A percentile compares a stretch with the other conserved stretches of the same genome.
These are phyloP conservation scores for Triticum dicoccoides DNA, from an alignment of 176 grass and related monocot genomes.

Conservation along the genomic window DNA sequence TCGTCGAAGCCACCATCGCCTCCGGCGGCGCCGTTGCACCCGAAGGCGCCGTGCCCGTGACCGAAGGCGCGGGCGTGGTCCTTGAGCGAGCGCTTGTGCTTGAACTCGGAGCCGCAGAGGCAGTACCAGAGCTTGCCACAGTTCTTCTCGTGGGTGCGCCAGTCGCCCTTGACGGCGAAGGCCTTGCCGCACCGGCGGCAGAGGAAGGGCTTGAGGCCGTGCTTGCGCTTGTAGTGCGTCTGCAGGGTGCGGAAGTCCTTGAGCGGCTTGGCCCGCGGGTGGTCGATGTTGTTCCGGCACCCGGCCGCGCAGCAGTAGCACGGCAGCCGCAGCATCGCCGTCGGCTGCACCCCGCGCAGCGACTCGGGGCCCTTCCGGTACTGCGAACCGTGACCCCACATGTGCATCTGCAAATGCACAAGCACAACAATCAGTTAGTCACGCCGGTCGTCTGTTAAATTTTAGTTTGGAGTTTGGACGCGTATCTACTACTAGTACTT, in stretches of 20 bases:
- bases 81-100: conserved; percentile 99
- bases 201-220: conserved; percentile 96
- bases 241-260: conserved; percentile 98
- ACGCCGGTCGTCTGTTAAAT: not conserved
- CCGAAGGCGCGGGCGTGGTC: conserved; percentile 92
- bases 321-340: conserved; percentile 92
- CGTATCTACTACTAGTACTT: not conserved
- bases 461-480: not conserved
- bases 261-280: conserved; percentile 82
- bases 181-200: conserved; percentile 97
- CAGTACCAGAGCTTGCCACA: conserved; percentile 99
- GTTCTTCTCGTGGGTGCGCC: conserved; percentile 99
- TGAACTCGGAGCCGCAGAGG: conserved; percentile 97
- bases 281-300: conserved; percentile 97
- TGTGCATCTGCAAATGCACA: conserved; percentile 72
- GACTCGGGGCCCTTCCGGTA: conserved; percentile 95
- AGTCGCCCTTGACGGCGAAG: conserved; percentile 94
- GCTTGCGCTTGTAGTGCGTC: conserved; percentile 99
- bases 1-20: conserved; percentile 46
- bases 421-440: not conserved
- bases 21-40: conserved; percentile 34
- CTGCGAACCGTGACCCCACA: conserved; percentile 99
- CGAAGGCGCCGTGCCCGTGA: conserved; percentile 74
- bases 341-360: conserved; percentile 91
- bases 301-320: conserved; percentile 99